Evolutionary conservation across 1,139 yeast species (phyloP), one percentile per base, ranked within the genome.

Genomic region (Wickerhamomyces sp.): DNA sequence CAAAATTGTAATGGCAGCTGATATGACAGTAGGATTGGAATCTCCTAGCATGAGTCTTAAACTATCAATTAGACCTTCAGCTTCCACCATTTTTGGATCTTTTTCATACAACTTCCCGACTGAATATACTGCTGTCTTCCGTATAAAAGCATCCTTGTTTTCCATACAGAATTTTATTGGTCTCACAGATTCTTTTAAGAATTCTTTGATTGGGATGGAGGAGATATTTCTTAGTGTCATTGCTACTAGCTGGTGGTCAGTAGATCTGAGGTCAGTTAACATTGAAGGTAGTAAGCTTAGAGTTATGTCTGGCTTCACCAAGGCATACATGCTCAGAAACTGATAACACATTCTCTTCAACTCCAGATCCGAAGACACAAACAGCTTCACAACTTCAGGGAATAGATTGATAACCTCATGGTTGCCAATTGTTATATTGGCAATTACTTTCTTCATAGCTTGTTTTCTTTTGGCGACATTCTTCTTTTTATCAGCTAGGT

Each of bases 391-490:
- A 11, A 91, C 76, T 41, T 86, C 95, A 1, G 84, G 82, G 61
- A 84, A 77, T 49, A 91, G 61, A 35, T 70, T 60, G 10, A 80
- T 73, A 78, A 90, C 77, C 59, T 91, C 97, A 52, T 76, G 75
- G 61, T 89, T 89, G 47, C 90, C 90, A 67, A 90, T 73, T 6
- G 94, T 84, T 65, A 89, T 75, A 62, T 90, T 91, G 39, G 96
- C 95, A 8, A 90, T 74, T 31, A 89, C 76, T 60, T 86, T 86
- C 63, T 83, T 84, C 54, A 93, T 68, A 0, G 89, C 81, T 26
- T 75, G 67, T 60, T 79, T 82, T 58, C 82, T 71, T 48, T 73
- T 62, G 66, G 71, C 50, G 6, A 55, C 56, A 44, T 53, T 57
- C 46, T 59, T 63, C 56, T 66, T 68, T 44, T 58, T 57, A n/a